Base-by-base conservation (phyloP, 139 green algal species). In the Chlamydomonas incerta region DNA sequence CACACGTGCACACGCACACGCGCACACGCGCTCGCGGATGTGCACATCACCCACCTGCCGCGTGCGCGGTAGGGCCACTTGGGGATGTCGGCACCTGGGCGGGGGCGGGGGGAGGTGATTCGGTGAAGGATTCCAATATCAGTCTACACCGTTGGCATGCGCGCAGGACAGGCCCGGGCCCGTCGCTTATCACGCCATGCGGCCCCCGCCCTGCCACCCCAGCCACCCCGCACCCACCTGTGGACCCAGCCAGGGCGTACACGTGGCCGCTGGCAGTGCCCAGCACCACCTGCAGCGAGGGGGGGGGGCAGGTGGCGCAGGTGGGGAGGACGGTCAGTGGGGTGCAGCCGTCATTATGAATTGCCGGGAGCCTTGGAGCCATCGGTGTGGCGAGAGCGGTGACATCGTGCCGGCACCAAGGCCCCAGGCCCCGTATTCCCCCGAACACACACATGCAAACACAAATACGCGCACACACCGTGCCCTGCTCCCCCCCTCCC, bases 241-340 rank as follows among this genome's bases (percentile, higher is more conserved):
- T 96, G 18, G 82, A 84, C 26, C 87, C 97, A 15, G 89, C 63
- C 33, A 99, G 52, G 17, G 94, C 97, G 74, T 96, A 94, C 2
- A 99, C 83, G 46, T 93, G 81, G 41, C 97, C 97, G 5, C 88
- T 92, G 26, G 73, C 80, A 0, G 92, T 97, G 34, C 90, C 95
- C 71, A 99, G 82, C 23, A 98, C 90, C 5, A 97, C 68, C 86
- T 90, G 80, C n/a, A n/a, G n/a, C n/a, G n/a, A n/a, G n/a, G n/a
- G n/a, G 29, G 24, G 33, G 20, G 0, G 15, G 70, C 9, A 26
- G 33, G 50, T 31, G n/a, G 70, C n/a, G n/a, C n/a, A n/a, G n/a
- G n/a, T n/a, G n/a, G n/a, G n/a, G n/a, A n/a, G n/a, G n/a, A n/a
- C n/a, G n/a, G n/a, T n/a, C n/a, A n/a, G n/a, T n/a, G n/a, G n/a